phyloP scores from a whole-genome alignment of 1,139 yeast genomes.

The Candida glucosophila region DNA sequence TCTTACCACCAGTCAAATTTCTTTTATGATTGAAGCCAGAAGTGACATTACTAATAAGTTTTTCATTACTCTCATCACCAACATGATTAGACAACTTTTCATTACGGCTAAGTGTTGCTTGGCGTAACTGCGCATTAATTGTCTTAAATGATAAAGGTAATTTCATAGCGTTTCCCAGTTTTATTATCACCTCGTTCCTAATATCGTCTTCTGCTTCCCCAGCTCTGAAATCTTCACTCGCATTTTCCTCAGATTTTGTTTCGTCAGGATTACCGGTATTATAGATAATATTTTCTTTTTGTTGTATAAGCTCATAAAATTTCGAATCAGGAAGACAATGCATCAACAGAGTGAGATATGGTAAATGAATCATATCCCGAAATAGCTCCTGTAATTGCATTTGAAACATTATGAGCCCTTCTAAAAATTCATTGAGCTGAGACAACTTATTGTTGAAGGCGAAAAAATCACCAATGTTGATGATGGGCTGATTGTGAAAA shows the following conservation, averaged over 20 bases:
- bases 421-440: slow-evolving; percentile 31
- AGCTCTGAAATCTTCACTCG: slow-evolving; percentile 4
- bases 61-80: slow-evolving; percentile 1
- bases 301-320: slow-evolving; percentile 28
- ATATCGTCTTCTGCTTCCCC: no score
- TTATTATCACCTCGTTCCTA: no score
- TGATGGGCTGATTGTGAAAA: slow-evolving; percentile 21
- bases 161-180: slow-evolving; percentile 27
- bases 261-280: not conserved
- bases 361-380: slow-evolving; percentile 14
- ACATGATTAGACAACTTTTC: no score
- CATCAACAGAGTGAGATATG: slow-evolving; percentile 24
- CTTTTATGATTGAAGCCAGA: no score
- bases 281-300: slow-evolving; percentile 20
- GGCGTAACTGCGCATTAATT: slow-evolving; percentile 27
- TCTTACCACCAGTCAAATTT: no score
- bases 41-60: slow-evolving; percentile 1
- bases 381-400: slow-evolving; percentile 18
- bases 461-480: slow-evolving; percentile 21
- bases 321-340: slow-evolving; percentile 23
- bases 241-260: slow-evolving; percentile 8
- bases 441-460: slow-evolving; percentile 18
- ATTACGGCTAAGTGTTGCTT: slow-evolving; percentile 8
- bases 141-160: slow-evolving; percentile 38
- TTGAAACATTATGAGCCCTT: slow-evolving; percentile 29